Base-by-base conservation (phyloP, 1,284 basidiomycete species). In the Ustilago tritici region DNA sequence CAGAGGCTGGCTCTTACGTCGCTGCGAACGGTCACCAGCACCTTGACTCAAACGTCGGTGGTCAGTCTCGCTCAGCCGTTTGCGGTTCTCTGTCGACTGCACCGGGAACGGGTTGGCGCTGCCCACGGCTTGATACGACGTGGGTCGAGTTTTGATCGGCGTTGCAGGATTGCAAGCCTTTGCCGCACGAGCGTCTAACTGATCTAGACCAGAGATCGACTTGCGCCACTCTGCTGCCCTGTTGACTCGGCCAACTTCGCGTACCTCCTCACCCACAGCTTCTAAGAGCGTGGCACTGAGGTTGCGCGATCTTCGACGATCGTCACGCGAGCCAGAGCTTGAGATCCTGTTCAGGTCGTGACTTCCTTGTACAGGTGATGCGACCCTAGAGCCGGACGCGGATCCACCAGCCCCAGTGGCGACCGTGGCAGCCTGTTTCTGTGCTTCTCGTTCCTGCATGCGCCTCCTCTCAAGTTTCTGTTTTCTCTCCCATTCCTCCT, bases 401-500 rank as follows among this genome's bases (percentile, higher is more conserved):
- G 70, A 64, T 15, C 46, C 65, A 50, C 56, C 49, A 34, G 23
- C 3, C 23, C 54, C 43, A 35, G 72, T 59, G 28, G 61, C 65
- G n/a, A 61, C 67, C 34, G 67, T 61, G 28, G 73, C 61, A 58
- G 66, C 65, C 8, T 58, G 54, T 52, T 67, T 78, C 36, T 75
- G 62, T 7, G 57, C 58, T 40, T 79, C 74, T 9, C 67, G 56
- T 40, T 76, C 69, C 40, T 63, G 56, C 78, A 77, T 78, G 49
- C 75, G 56, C 46, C 67, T 67, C 34, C 65, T 68, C 43, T 80
- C 78, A 3, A 43, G 9, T 50, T 46, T 63, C 40, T 71, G 72
- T 65, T 74, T 73, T 32, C 63, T 56, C 64, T 78, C 72, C 73
- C 77, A 81, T 31, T 79, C 79, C 41, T 73, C 73, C 41, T 72